Evolutionary conservation across 352 stramenopile species (phyloP), one percentile per base, ranked within the genome.

Genomic region (Phytophthora vignae): DNA sequence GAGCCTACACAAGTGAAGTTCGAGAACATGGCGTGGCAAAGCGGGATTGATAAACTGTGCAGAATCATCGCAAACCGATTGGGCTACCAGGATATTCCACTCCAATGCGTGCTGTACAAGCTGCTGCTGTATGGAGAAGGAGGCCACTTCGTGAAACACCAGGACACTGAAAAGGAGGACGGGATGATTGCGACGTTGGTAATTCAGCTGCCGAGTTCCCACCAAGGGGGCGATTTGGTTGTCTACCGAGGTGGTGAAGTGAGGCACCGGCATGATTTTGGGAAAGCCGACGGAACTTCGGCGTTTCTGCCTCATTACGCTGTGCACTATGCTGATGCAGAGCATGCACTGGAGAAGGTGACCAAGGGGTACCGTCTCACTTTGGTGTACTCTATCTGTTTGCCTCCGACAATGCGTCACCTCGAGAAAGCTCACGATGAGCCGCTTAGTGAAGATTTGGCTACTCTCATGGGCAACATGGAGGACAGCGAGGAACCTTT

Each of bases 121-220:
- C 21, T 89, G 58, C 44, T 87, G 33, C 46, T 87, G 38, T 85
- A 86, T 44, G 78, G 74, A 25, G 12, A 69, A 42, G 78, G 68
- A 31, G 71, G 74, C 19, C 79, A 85, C 42, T 88, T 84, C 44
- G 40, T 71, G 3, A 71, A 71, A 22, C 78, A 87, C 38, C 73
- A 77, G 40, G 78, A 87, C 63, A 87, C 76, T 33, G 81, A 85
- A 69, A 87, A 87, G 31, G 62, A 89, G 55, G 68, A 61, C 11
- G 74, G 74, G 11, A 84, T 84, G 81, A 79, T 85, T 48, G 78
- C 71, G 7, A 86, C 78, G 15, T 63, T 88, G 6, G 55, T 86
- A 38, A 42, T 88, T 4, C 67, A 82, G 42, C 46, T 84, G 4
- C 76, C 78, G 0, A 63, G 57, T 40, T 8, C 40, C 31, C 71